Base-by-base conservation (phyloP, 805 yeast species). In the Suhomyces vadensis region DNA sequence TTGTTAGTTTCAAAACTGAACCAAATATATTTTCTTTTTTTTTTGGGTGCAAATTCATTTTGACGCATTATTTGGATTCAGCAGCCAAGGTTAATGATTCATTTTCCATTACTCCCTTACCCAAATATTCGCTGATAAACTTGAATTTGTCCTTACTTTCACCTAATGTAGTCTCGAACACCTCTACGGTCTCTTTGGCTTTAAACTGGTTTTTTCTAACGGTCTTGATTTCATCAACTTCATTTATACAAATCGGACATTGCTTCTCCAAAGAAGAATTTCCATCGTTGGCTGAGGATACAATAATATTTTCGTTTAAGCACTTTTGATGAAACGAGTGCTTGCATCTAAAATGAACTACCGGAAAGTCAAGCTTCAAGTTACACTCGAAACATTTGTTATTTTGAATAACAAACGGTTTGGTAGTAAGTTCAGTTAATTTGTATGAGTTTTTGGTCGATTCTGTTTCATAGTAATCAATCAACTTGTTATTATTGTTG, bases 241-340 rank as follows among this genome's bases (percentile, higher is more conserved):
- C 87, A n/a, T 79, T 77, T 1, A 82, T 62, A 59, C 97, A 92
- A 31, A 75, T 71, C 0, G 97, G 96, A 59, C 98, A 92, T 35
- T 67, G 64, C 17, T 57, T 42, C 17, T 52, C 50, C 9, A 51
- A 42, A 3, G 43, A 14, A 9, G 26, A 9, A 27, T 31, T 24
- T 6, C 44, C 29, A 24, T 25, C 38, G 11, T 39, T 38, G 8
- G 21, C 21, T 5, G 45, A 46, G 2, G 44, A 41, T 5, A 49
- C 51, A 37, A 52, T 50, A 10, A 54, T 63, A 29, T 71, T 77
- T 35, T 81, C 82, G 39, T 73, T 73, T 20, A 89, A 64, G 58
- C 99, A 94, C 35, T 85, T 71, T 53, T 85, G 87, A 58, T 94
- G 98, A 58, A 80, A 90, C 2, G 94, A 81, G 57, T 94, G 99